These are phyloP conservation scores for Volvox reticuliferus DNA, from an alignment of 139 green algal species.

Conservation along the genomic window DNA sequence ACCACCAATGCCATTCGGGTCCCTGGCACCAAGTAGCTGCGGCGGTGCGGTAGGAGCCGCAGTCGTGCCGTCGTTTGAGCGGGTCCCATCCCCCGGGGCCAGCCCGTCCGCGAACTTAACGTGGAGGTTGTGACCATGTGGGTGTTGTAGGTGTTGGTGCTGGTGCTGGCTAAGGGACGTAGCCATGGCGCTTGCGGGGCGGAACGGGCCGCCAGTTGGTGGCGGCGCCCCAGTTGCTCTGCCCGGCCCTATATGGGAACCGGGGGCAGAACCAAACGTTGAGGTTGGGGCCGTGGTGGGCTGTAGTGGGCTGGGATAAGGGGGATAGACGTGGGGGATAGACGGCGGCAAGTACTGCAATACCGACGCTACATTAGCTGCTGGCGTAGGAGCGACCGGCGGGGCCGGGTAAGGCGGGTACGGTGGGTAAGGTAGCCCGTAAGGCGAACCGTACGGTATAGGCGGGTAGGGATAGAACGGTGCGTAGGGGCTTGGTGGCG, in stretches of 20 bases:
- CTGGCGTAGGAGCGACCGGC: background rate
- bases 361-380: background rate
- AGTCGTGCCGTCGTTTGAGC: too few species aligned
- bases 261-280: too few species aligned
- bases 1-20: too few species aligned
- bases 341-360: slow-evolving; percentile 44
- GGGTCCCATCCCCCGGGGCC: background rate
- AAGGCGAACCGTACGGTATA: background rate
- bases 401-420: background rate
- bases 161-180: background rate
- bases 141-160: background rate
- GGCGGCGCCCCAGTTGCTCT: too few species aligned
- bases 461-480: slow-evolving; percentile 14
- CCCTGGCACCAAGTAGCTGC: too few species aligned
- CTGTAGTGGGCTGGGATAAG: background rate
- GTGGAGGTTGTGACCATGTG: slow-evolving; percentile 1
- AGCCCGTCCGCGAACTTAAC: slow-evolving; percentile 19
- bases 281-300: too few species aligned
- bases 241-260: too few species aligned
- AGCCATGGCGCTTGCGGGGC: background rate
- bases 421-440: slow-evolving; percentile 10
- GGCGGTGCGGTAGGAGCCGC: too few species aligned
- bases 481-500: background rate
- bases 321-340: slow-evolving; percentile 22
- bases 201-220: background rate